A percentile compares a stretch with the other conserved stretches of the same genome.
phyloP scores from a whole-genome alignment of 2,329 filamentous ascomycete species.

The Neofusicoccum ribis region DNA sequence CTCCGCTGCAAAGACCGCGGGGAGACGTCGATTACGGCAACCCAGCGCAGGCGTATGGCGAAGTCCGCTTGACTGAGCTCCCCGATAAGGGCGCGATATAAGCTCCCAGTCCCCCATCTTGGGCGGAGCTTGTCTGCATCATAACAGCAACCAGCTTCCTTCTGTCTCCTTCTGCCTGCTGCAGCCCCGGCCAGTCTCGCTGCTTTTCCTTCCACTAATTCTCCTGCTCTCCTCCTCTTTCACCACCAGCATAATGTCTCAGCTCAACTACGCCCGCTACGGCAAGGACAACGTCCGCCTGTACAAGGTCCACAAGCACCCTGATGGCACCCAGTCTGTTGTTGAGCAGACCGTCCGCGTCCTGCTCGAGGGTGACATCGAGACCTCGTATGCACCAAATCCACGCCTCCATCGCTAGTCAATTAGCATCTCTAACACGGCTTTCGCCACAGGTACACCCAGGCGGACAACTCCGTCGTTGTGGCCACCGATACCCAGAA shows the following conservation, averaged over 20 bases:
- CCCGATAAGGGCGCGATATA: slow-evolving; percentile 17
- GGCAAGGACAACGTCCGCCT: slow-evolving; percentile 98
- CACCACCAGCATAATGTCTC: slow-evolving; percentile 37
- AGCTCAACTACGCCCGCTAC: slow-evolving; percentile 65
- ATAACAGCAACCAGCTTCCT: background rate
- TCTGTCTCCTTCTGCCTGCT: background rate
- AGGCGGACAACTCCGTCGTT: slow-evolving; percentile 90
- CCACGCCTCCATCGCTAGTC: slow-evolving; percentile 28
- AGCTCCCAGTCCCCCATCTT: slow-evolving; percentile 2
- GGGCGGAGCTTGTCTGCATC: background rate
- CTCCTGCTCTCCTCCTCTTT: background rate
- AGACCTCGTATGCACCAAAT: slow-evolving; percentile 60
- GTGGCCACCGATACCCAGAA: slow-evolving; percentile 98
- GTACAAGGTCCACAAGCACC: slow-evolving; percentile 87
- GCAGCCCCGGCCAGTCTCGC: slow-evolving; percentile 1
- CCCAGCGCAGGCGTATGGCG: slow-evolving; percentile 16
- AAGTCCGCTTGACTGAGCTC: slow-evolving; percentile 16
- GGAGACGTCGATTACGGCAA: slow-evolving; percentile 5
- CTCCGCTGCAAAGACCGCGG: slow-evolving; percentile 11
- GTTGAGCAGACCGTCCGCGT: slow-evolving; percentile 95
- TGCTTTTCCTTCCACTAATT: background rate
- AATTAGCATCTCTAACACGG: slow-evolving; percentile 15
- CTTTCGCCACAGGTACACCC: slow-evolving; percentile 68
- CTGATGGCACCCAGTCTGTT: slow-evolving; percentile 78
- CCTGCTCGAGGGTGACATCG: slow-evolving; percentile 89